phyloP scores from a whole-genome alignment of 2,329 filamentous ascomycete species.

The Exophiala alcalophila region DNA sequence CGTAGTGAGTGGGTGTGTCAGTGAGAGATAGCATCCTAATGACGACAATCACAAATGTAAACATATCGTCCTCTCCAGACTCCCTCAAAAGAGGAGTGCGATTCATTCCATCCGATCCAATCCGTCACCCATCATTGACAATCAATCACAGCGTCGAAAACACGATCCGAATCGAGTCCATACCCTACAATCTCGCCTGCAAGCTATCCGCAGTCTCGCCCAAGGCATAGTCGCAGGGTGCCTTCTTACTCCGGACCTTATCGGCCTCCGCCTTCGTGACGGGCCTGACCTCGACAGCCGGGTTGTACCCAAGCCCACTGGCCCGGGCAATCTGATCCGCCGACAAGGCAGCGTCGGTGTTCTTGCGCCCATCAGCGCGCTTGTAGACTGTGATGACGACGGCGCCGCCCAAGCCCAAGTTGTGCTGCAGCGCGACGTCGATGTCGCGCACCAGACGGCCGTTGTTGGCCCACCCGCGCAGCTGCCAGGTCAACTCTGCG shows the following conservation, averaged over 20 bases:
- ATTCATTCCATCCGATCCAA: no score
- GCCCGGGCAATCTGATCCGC: constrained; percentile 62
- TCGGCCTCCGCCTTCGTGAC: constrained; percentile 75
- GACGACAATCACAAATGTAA: no score
- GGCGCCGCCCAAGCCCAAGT: constrained; percentile 85
- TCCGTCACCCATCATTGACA: no score
- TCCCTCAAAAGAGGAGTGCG: no score
- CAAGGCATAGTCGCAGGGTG: constrained; percentile 69
- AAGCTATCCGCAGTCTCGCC: constrained; percentile 72
- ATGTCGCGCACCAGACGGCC: constrained; percentile 63
- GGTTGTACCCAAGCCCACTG: constrained; percentile 81
- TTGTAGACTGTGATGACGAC: constrained; percentile 87
- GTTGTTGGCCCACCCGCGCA: constrained; percentile 95
- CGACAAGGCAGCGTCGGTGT: constrained; percentile 55
- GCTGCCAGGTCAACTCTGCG: constrained; percentile 93
- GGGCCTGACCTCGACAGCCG: constrained; percentile 80
- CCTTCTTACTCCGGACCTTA: constrained; percentile 66
- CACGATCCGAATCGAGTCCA: no score
- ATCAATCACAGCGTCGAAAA: no score
- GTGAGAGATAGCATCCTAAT: no score
- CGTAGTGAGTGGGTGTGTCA: no score
- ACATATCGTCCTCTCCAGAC: no score
- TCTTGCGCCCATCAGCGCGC: constrained; percentile 68
- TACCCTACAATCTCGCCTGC: constrained; percentile 62
- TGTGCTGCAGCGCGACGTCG: constrained; percentile 79